Base-by-base conservation (phyloP, 495 filamentous ascomycete species). In the Aspergillus sparsus region DNA sequence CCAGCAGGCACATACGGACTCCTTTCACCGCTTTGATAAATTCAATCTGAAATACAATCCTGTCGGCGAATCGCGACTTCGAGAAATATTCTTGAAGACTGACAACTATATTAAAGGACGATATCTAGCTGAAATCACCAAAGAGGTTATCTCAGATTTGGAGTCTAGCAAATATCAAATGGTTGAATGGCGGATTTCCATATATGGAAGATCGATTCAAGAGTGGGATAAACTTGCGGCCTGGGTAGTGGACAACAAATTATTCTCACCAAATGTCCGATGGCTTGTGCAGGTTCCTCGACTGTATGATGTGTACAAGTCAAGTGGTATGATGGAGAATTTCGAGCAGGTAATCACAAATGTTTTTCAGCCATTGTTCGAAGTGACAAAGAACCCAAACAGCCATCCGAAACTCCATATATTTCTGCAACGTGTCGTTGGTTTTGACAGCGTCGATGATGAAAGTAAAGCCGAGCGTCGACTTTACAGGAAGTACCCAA, bases 1-100 rank as follows among this genome's bases (percentile, higher is more conserved):
- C 34, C 44, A 45, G 32, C 65, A 93, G 89, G 93, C 94, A 35
- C 94, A 98, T 67, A 97, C 91, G 3, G 94, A 98, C 74, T 94
- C 92, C 4, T 98, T 98, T 76, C 94, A 98, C 71, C 91, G 94
- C 0, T 98, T 98, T 70, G 94, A 98, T 77, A 98, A 98, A 73
- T 98, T 98, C 81, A 98, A 98, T 68, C 80, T 98, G 27, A 98
- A 98, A 69, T 98, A 98, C 68, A 98, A 98, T 67, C 94, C 94
- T 3, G 89, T 98, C 41, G 94, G 94, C 33, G 94, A 98, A 72
- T 98, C 95, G 18, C 86, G 94, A 37, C 77, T 98, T 45, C 87
- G 94, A 60, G 95, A 93, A 37, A 98, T 98, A 63, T 98, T 98
- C 72, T 77, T 98, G 36, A 98, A 98, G 77, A 98, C 94, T 36